Base-by-base conservation (phyloP, 108 stramenopile species). In the Fragilaria crotonensis region DNA sequence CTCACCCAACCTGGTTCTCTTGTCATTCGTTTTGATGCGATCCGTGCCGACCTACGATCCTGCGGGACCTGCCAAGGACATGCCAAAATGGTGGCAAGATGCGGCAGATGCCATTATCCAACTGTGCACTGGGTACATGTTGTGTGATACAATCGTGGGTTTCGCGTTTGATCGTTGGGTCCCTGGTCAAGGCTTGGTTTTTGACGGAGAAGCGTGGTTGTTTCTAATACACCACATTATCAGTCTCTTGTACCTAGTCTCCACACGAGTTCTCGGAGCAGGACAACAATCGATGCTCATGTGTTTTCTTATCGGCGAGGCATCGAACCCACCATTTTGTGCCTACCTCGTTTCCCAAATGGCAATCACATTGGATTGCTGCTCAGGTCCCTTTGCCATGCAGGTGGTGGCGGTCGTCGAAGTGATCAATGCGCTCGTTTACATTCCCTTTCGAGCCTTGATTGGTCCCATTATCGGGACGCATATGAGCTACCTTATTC, bases 61-160 rank as follows among this genome's bases (percentile, higher is more conserved):
- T 2, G n/a, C 5, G 60, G 30, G n/a, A 56, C 54, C 28, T 30
- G 18, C 51, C 51, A 52, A 52, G 51, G 45, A 69, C 14, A 60
- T 60, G 0, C 73, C 78, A 0, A 3, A 52, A 21, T 80, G 70
- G 66, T 87, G 76, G 74, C 79, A 80, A 67, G 65, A 83, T 46
- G 53, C 77, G 26, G 69, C 60, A 0, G 52, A 64, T 36, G 76
- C 81, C 0, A 30, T 87, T 9, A 25, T 87, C 21, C 79, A 80
- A 33, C 73, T 87, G 29, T 87, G 85, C 47, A 87, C 77, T 5
- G 85, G 81, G 25, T 87, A 87, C 72, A 87, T 87, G 85, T 29
- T 87, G n/a, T 78, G 80, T 53, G 85, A 87, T 58, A 1, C 61
- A 0, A 59, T 52, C 58, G 20, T 33, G 9, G 30, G 25, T 20